These are phyloP conservation scores for Aegilops tauschii DNA, from an alignment of 176 grass and related monocot species.

Conservation along the genomic window DNA sequence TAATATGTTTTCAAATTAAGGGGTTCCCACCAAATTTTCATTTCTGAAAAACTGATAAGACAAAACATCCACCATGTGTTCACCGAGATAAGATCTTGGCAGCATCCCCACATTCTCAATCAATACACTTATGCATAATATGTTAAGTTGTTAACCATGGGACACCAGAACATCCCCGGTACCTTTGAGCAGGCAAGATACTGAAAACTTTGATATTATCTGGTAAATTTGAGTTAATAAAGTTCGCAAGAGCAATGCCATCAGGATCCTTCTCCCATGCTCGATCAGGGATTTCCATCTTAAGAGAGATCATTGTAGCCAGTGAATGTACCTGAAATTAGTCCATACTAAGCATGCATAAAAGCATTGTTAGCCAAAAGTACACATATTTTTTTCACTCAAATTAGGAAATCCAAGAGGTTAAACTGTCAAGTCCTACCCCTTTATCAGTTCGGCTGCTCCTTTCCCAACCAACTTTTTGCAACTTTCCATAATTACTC, in stretches of 20 bases:
- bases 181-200: slow-evolving; percentile 85
- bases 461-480: slow-evolving; percentile 84
- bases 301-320: slow-evolving; percentile 84
- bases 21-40: too few species aligned
- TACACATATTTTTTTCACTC: neutral
- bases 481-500: slow-evolving; percentile 78
- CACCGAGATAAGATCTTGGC: too few species aligned
- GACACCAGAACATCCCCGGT: neutral
- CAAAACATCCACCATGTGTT: too few species aligned
- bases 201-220: slow-evolving; percentile 82
- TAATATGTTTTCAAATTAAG: neutral
- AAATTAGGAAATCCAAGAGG: slow-evolving; percentile 3
- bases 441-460: slow-evolving; percentile 98
- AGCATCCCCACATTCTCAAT: too few species aligned
- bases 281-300: slow-evolving; percentile 93
- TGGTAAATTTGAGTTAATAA: slow-evolving; percentile 88
- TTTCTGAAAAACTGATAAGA: too few species aligned
- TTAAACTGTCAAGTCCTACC: slow-evolving; percentile 38
- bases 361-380: slow-evolving; percentile 36
- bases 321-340: slow-evolving; percentile 89
- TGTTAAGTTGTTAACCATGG: neutral
- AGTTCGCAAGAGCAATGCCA: slow-evolving; percentile 73
- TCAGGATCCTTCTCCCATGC: slow-evolving; percentile 70
- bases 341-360: slow-evolving; percentile 49
- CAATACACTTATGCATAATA: too few species aligned